phyloP scores from a whole-genome alignment of 371 early-diverging fungal genomes.

The Mucor circinelloides region DNA sequence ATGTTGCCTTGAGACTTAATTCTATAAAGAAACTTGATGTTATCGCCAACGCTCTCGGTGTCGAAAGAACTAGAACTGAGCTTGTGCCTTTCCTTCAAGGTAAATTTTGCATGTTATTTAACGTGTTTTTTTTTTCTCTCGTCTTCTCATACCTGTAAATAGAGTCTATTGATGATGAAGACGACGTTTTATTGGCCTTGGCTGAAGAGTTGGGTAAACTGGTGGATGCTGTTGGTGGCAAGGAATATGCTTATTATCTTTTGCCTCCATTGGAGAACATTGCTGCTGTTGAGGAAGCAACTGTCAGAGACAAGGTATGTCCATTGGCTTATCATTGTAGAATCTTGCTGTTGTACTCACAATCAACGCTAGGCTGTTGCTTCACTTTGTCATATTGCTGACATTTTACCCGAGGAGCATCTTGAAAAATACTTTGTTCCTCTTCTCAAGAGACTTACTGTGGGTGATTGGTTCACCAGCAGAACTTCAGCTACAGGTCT shows the following conservation, averaged over 20 bases:
- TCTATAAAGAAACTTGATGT: constrained; percentile 89
- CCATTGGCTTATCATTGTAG: not conserved
- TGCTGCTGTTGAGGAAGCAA: constrained; percentile 95
- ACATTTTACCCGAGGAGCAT: constrained; percentile 71
- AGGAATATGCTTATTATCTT: constrained; percentile 82
- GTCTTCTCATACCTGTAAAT: not conserved
- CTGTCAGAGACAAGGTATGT: constrained; percentile 92
- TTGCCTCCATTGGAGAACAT: constrained; percentile 92
- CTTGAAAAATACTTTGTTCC: constrained; percentile 90
- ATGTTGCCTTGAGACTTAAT: constrained; percentile 87
- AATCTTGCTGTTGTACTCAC: not conserved
- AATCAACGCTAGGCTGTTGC: constrained; percentile 79
- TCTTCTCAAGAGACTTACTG: constrained; percentile 85
- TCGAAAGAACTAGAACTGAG: constrained; percentile 93
- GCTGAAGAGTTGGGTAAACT: constrained; percentile 94
- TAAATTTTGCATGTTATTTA: constrained; percentile 28
- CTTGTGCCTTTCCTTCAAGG: constrained; percentile 97
- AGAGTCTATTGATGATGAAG: constrained; percentile 98
- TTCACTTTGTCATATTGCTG: constrained; percentile 84
- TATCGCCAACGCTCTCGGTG: constrained; percentile 94
- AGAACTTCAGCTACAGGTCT: constrained; percentile 93
- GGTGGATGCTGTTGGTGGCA: constrained; percentile 90
- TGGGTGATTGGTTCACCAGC: constrained; percentile 98
- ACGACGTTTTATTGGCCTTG: constrained; percentile 91
- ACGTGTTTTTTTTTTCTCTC: constrained; percentile 6